Conservation (phyloP, 2,329 filamentous ascomycete species). For the Diaporthe ampelina region DNA sequence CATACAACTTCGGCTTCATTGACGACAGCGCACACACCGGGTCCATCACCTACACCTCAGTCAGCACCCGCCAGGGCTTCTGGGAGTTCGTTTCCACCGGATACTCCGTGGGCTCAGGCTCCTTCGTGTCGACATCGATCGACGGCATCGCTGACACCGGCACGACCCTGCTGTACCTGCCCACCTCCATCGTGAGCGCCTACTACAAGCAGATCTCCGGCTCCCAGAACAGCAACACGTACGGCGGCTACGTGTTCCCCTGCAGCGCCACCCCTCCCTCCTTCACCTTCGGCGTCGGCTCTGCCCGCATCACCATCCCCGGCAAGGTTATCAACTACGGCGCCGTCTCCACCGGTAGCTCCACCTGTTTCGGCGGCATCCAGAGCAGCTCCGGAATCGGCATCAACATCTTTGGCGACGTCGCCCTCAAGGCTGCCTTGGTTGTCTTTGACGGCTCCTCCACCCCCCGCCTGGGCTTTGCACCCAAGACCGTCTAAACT, state of each 20-base stretch:
- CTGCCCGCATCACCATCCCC: slow-evolving; percentile 41
- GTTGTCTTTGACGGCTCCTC: slow-evolving; percentile 46
- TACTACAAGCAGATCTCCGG: slow-evolving; percentile 64
- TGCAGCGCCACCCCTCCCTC: slow-evolving; percentile 42
- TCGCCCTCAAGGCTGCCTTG: slow-evolving; percentile 47
- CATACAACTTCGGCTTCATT: slow-evolving; percentile 58
- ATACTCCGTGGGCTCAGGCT: slow-evolving; percentile 51
- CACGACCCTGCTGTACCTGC: slow-evolving; percentile 66
- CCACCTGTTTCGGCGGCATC: slow-evolving; percentile 43
- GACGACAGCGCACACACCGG: slow-evolving; percentile 69
- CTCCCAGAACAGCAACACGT: slow-evolving; percentile 50
- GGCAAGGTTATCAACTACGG: slow-evolving; percentile 43
- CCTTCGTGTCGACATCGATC: slow-evolving; percentile 50
- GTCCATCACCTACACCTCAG: slow-evolving; percentile 66
- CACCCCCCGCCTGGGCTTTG: slow-evolving; percentile 45
- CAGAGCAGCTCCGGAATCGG: slow-evolving; percentile 43
- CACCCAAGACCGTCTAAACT: slow-evolving; percentile 40
- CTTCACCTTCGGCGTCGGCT: slow-evolving; percentile 43
- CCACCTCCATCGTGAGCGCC: slow-evolving; percentile 57
- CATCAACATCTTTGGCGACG: slow-evolving; percentile 47
- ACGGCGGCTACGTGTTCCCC: slow-evolving; percentile 43
- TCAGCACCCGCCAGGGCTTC: slow-evolving; percentile 69
- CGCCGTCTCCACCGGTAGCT: slow-evolving; percentile 31
- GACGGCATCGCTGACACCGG: slow-evolving; percentile 68
- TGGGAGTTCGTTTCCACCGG: slow-evolving; percentile 67